phyloP scores from a whole-genome alignment of 2,329 filamentous ascomycete genomes.

The Corinectria fuckeliana region DNA sequence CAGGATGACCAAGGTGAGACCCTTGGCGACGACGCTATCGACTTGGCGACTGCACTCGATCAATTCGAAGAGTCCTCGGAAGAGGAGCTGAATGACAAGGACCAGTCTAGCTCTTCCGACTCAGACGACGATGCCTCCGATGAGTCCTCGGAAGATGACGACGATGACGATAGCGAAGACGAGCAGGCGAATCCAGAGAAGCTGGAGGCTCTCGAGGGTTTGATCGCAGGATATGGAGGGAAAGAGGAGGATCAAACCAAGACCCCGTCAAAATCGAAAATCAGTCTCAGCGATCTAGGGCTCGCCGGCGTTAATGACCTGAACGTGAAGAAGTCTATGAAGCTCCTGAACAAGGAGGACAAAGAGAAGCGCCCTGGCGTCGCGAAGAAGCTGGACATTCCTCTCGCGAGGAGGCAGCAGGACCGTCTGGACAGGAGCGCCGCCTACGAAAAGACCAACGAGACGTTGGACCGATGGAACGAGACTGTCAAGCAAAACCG shows the following conservation, averaged over 20 bases:
- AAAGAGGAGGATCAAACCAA: conserved; percentile 58
- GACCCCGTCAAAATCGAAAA: conserved; percentile 65
- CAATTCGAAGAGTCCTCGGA: conserved; percentile 58
- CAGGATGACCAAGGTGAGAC: conserved; percentile 63
- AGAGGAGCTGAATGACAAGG: conserved; percentile 55
- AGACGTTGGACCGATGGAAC: conserved; percentile 88
- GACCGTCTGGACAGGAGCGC: conserved; percentile 81
- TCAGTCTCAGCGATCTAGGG: conserved; percentile 77
- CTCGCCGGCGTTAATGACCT: conserved; percentile 76
- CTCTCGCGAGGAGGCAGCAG: conserved; percentile 84
- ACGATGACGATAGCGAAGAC: conserved; percentile 59
- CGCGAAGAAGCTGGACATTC: conserved; percentile 77
- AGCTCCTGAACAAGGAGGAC: conserved; percentile 71
- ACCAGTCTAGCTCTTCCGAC: conserved; percentile 52
- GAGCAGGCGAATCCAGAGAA: conserved; percentile 59
- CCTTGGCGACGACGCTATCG: conserved; percentile 65
- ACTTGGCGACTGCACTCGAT: conserved; percentile 63
- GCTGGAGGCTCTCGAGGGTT: conserved; percentile 69
- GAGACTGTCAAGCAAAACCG: conserved; percentile 96
- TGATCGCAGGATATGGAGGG: conserved; percentile 73
- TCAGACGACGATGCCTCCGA: conserved; percentile 51
- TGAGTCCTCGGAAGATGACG: conserved; percentile 52
- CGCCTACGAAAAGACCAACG: conserved; percentile 89
- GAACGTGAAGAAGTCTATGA: conserved; percentile 78
- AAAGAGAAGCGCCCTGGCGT: conserved; percentile 55